Evolutionary conservation across 306 rosid species (phyloP).

Genomic region (Ormosia emarginata): DNA sequence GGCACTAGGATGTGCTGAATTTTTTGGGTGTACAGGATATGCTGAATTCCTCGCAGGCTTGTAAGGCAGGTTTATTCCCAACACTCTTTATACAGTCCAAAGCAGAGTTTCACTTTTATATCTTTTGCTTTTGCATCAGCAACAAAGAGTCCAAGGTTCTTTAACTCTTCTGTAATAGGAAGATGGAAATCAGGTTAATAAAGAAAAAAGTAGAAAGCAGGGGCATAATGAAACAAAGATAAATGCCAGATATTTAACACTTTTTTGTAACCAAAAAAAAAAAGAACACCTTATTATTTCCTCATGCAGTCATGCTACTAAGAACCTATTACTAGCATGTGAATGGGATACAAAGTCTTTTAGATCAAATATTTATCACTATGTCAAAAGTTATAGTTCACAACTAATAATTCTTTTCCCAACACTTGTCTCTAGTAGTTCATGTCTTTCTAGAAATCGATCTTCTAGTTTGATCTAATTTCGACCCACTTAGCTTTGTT

Average conservation of each 20-base stretch:
- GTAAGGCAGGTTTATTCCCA: neutral
- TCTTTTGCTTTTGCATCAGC: neutral
- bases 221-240: neutral
- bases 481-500: too few relatives aligned
- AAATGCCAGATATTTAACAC: neutral
- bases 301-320: neutral
- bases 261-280: neutral
- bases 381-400: too few relatives aligned
- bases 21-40: too few relatives aligned
- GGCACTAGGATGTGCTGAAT: neutral
- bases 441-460: too few relatives aligned
- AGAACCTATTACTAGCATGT: neutral
- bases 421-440: too few relatives aligned
- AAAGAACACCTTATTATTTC: neutral
- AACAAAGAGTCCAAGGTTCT: neutral
- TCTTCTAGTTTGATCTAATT: too few relatives aligned
- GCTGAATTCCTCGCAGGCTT: neutral
- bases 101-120: neutral
- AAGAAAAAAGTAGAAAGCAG: neutral
- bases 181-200: neutral
- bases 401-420: too few relatives aligned
- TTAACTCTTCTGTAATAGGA: neutral
- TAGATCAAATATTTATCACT: neutral
- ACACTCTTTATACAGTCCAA: neutral
- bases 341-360: neutral